Conservation (phyloP, 257 asterid species). For the Jacaranda copaia region DNA sequence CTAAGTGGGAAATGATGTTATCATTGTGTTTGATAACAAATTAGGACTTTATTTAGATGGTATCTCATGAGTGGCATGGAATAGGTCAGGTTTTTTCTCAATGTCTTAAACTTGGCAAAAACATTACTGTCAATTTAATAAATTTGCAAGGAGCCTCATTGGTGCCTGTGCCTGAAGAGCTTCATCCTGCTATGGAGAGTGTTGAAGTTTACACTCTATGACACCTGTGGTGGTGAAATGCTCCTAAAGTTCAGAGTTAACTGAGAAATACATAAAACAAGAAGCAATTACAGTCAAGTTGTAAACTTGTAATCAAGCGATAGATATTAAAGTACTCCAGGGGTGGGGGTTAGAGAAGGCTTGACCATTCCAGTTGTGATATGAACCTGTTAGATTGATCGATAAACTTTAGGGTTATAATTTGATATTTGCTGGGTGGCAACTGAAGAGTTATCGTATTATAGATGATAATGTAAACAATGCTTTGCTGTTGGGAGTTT, state of each 20-base stretch:
- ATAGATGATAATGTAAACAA: background rate
- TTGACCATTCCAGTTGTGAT: background rate
- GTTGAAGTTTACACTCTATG: background rate
- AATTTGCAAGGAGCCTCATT: background rate
- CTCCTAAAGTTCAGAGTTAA: background rate
- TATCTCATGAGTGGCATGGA: too few species aligned
- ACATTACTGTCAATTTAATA: too few species aligned
- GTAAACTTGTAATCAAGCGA: background rate
- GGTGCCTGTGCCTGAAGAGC: background rate
- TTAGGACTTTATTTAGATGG: too few species aligned
- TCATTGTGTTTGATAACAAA: too few species aligned
- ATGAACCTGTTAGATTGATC: background rate
- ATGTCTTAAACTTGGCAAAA: background rate
- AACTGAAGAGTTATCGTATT: background rate
- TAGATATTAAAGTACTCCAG: background rate
- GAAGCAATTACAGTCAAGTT: constrained; percentile 3
- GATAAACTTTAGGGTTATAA: background rate
- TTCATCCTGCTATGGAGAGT: background rate
- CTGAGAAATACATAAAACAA: background rate
- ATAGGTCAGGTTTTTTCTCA: background rate
- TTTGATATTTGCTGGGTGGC: too few species aligned
- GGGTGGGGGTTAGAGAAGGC: background rate
- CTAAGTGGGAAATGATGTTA: too few species aligned
- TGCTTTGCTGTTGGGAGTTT: background rate
- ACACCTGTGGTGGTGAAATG: background rate